Evolutionary conservation across 345 rosid genomes (phyloP), one percentile per base, ranked within the genome.

Genomic region (Rhodamnia rubescens): DNA sequence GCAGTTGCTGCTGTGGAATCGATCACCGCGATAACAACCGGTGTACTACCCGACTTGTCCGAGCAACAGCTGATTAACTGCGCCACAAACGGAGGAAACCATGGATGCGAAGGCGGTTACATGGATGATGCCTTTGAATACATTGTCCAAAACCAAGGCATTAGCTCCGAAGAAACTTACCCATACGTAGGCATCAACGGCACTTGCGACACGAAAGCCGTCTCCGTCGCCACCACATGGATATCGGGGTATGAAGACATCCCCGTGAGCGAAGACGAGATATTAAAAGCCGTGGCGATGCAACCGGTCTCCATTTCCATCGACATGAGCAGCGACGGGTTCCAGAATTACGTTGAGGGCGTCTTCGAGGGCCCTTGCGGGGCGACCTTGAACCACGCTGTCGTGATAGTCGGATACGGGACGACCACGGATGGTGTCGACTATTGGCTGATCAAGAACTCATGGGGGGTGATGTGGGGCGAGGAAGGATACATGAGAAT

Each of bases 11-110:
- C 81, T 5, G 36, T 84, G 42, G 85, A 84, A 50, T 52, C 44
- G 5, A 86, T 93, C 7, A 87, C 86, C 56, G 81, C 89, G 86
- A 90, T 94, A 5, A 85, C 49, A 52, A 91, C 88, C 7, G 90
- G 92, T 2, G 24, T 87, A 36, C 83, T 92, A 10, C 24, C 87
- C 7, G 80, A 91, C 0, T 59, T 95, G 26, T 94, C 96, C 0
- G 95, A 92, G 84, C 96, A 95, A 85, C 92, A 95, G 85, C 88
- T 95, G 20, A 85, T 94, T n/a, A 94, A 94, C 14, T 94, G 95
- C 50, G 87, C 69, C 80, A 50, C 52, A 50, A 50, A 50, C 1
- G 85, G 86, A n/a, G 82, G 53, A 5, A 89, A 90, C 14, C 53
- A 88, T 13, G 97, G 95, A 83, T 94, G 94, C 54, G 6, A 36